Conservation (phyloP, 1,284 basidiomycete species). For the Apiotrichum akiyoshidainum region DNA sequence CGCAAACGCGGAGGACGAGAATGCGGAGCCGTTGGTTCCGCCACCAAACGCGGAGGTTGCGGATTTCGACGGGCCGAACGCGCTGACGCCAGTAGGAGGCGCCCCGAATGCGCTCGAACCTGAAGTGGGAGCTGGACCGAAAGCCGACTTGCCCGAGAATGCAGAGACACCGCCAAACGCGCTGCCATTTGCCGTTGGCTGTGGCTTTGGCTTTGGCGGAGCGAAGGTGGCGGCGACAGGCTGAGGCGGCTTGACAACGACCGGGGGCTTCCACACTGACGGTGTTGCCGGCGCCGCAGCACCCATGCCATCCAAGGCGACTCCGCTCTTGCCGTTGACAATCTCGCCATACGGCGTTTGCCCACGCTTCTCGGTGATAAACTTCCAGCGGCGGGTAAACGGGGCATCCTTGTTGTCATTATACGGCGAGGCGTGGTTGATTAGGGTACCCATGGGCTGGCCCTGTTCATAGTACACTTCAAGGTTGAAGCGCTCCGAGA, state of each 20-base stretch:
- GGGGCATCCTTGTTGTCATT: slow-evolving; percentile 68
- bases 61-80: not conserved
- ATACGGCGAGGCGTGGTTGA: slow-evolving; percentile 60
- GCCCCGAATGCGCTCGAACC: too few relatives aligned
- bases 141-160: too few relatives aligned
- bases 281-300: not conserved
- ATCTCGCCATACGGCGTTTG: slow-evolving; percentile 64
- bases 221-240: not conserved
- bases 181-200: not conserved
- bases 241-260: not conserved
- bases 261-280: slow-evolving; percentile 1
- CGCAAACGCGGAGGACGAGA: not conserved
- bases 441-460: slow-evolving; percentile 50
- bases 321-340: slow-evolving; percentile 67
- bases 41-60: not conserved
- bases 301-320: slow-evolving; percentile 19
- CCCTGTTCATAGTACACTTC: slow-evolving; percentile 43
- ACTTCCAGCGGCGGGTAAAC: slow-evolving; percentile 62
- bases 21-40: not conserved
- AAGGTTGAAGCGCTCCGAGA: slow-evolving; percentile 41
- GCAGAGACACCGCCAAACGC: not conserved
- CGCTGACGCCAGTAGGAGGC: not conserved
- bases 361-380: slow-evolving; percentile 70
- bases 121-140: too few relatives aligned
- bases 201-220: not conserved